Conservation (phyloP, 2,329 filamentous ascomycete species). For the Penicillium sp. region DNA sequence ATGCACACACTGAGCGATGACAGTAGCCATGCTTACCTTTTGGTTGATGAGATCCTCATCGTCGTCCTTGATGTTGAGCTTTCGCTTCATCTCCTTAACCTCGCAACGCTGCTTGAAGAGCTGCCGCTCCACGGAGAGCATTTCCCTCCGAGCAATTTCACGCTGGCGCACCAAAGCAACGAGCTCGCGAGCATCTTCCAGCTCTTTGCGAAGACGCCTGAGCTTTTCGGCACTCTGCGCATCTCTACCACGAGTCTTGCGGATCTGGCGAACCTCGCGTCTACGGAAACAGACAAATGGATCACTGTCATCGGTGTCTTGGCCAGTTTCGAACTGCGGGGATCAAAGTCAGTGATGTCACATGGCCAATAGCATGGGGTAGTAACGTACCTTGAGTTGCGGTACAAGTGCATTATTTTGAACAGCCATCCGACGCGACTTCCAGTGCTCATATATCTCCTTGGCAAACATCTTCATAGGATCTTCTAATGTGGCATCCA, state of each 20-base stretch:
- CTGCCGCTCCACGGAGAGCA: conserved; percentile 69
- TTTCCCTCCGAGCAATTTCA: conserved; percentile 74
- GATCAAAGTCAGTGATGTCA: conserved; percentile 14
- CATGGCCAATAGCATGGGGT: not conserved
- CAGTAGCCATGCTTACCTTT: conserved; percentile 61
- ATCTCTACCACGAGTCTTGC: conserved; percentile 91
- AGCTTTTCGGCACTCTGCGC: conserved; percentile 93
- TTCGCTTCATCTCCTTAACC: conserved; percentile 84
- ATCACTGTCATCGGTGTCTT: conserved; percentile 91
- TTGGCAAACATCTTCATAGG: conserved; percentile 63
- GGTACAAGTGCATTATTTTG: conserved; percentile 74
- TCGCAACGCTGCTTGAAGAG: conserved; percentile 80
- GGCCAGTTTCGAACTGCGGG: conserved; percentile 75
- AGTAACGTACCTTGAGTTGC: conserved; percentile 62
- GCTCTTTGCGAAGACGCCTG: conserved; percentile 82
- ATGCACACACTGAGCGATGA: conserved; percentile 34
- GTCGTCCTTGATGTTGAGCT: conserved; percentile 83
- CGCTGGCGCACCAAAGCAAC: conserved; percentile 74
- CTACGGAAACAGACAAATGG: conserved; percentile 98
- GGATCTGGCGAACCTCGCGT: conserved; percentile 87
- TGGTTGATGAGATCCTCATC: conserved; percentile 95
- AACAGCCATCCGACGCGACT: conserved; percentile 61
- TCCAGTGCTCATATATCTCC: conserved; percentile 89
- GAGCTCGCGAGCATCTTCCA: conserved; percentile 83
- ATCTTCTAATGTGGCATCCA: conserved; percentile 57